Conservation (phyloP, 169 alveolate species). For the Fabrea salina region DNA sequence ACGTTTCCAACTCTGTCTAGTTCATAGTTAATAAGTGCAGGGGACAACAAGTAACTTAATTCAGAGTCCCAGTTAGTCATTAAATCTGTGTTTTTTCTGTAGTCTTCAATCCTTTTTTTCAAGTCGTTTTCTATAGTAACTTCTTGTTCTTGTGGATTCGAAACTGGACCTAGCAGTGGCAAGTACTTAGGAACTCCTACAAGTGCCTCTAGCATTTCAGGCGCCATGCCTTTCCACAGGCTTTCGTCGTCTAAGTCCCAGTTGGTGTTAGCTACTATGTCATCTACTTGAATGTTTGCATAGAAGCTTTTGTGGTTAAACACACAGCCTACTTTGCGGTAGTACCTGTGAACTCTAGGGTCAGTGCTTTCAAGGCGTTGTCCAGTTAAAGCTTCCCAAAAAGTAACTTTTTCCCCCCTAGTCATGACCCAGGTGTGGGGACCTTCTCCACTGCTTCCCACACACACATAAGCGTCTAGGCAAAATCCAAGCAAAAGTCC, state of each 20-base stretch:
- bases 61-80: constrained; percentile 53
- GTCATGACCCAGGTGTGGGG: constrained; percentile 66
- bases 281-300: constrained; percentile 62
- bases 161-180: constrained; percentile 34
- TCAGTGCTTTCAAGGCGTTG: constrained; percentile 51
- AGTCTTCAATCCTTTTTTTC: constrained; percentile 34
- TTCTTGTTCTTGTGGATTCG: constrained; percentile 22
- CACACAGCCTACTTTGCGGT: constrained; percentile 53
- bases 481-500: constrained; percentile 61
- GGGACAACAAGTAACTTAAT: constrained; percentile 42
- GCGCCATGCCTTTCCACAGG: constrained; percentile 57
- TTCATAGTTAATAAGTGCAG: constrained; percentile 62
- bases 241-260: constrained; percentile 54
- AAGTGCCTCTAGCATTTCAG: constrained; percentile 33
- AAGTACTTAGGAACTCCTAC: constrained; percentile 30
- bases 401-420: not conserved
- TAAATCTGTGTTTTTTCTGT: constrained; percentile 37
- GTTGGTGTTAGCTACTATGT: constrained; percentile 47
- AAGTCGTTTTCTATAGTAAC: constrained; percentile 41
- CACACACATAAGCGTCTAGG: constrained; percentile 54
- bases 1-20: constrained; percentile 49
- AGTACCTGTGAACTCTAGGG: constrained; percentile 61
- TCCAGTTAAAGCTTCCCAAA: constrained; percentile 71
- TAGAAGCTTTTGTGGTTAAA: constrained; percentile 55
- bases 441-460: constrained; percentile 56